A percentile compares a stretch with the other conserved stretches of the same genome.
These are phyloP conservation scores for Fusarium euwallaceae DNA, from an alignment of 2,329 filamentous ascomycete genomes.

Conservation along the genomic window DNA sequence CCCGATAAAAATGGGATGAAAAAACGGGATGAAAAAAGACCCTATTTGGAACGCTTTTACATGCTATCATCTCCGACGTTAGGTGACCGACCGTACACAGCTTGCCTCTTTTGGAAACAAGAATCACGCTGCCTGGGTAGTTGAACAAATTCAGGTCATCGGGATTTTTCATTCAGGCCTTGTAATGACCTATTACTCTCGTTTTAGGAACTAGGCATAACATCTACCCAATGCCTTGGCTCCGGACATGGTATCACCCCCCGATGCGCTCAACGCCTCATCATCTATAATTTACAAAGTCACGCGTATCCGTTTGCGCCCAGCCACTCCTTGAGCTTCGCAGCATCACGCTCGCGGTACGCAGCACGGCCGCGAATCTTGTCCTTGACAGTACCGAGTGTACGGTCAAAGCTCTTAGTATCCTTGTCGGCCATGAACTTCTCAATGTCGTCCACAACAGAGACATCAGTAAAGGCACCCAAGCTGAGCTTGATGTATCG, in stretches of 20 bases:
- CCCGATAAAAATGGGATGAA: background rate
- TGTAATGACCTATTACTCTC: background rate
- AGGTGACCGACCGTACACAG: background rate
- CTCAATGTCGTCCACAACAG: constrained; percentile 80
- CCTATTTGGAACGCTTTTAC: background rate
- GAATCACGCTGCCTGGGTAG: background rate
- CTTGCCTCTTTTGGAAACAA: background rate
- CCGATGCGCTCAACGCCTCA: constrained; percentile 2
- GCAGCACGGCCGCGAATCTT: constrained; percentile 85
- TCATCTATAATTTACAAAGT: constrained; percentile 48
- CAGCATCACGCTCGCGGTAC: constrained; percentile 83
- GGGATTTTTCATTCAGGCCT: background rate
- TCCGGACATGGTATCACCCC: background rate
- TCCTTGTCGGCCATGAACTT: constrained; percentile 90
- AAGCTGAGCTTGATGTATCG: constrained; percentile 86
- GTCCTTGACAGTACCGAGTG: constrained; percentile 86
- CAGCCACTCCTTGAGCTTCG: constrained; percentile 84
- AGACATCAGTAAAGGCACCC: constrained; percentile 80
- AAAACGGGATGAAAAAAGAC: background rate
- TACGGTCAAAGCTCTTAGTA: constrained; percentile 86
- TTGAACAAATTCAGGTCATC: background rate
- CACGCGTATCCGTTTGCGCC: constrained; percentile 60
- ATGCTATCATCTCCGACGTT: background rate
- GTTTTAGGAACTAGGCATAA: background rate
- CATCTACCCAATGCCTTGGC: constrained; percentile 8